These are phyloP conservation scores for Cicer arietinum DNA, from an alignment of 306 rosid genomes.

Conservation along the genomic window DNA sequence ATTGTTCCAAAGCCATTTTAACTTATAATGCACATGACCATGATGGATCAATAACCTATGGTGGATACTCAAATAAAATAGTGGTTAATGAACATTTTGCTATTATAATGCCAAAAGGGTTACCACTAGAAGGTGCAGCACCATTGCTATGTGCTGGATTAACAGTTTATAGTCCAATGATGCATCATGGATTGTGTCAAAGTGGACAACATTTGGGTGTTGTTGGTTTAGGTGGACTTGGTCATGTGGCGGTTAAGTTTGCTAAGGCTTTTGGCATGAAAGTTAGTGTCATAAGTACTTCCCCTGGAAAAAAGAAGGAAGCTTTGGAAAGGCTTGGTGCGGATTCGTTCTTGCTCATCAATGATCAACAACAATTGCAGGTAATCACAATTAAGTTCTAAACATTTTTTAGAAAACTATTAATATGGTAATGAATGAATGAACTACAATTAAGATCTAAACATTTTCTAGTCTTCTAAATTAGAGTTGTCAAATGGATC, in stretches of 20 bases:
- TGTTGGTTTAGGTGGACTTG: constrained; percentile 30
- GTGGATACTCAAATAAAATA: constrained; percentile 21
- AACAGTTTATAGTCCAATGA: constrained; percentile 23
- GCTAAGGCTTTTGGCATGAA: constrained; percentile 49
- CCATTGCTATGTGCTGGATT: constrained; percentile 20
- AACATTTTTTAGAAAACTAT: too few species aligned
- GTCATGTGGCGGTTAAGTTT: constrained; percentile 53
- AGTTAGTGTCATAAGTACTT: constrained; percentile 52
- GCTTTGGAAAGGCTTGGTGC: constrained; percentile 48
- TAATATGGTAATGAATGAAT: too few species aligned
- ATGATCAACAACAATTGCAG: constrained; percentile 34
- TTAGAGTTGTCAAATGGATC: too few species aligned
- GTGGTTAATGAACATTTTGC: constrained; percentile 13
- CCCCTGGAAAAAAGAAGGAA: constrained; percentile 46
- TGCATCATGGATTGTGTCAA: constrained; percentile 3
- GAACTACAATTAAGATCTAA: too few species aligned
- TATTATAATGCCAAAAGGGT: constrained; percentile 11
- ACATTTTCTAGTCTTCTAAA: too few species aligned
- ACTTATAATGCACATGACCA: constrained; percentile 29
- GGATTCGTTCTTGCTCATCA: constrained; percentile 44
- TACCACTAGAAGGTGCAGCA: constrained; percentile 9
- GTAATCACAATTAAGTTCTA: not conserved
- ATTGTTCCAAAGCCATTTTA: constrained; percentile 19
- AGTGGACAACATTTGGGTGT: constrained; percentile 20
- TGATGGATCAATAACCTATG: constrained; percentile 36